Evolutionary conservation across 2,329 filamentous ascomycete species (phyloP), one percentile per base, ranked within the genome.

Genomic region (Albophoma yamanashiensis): DNA sequence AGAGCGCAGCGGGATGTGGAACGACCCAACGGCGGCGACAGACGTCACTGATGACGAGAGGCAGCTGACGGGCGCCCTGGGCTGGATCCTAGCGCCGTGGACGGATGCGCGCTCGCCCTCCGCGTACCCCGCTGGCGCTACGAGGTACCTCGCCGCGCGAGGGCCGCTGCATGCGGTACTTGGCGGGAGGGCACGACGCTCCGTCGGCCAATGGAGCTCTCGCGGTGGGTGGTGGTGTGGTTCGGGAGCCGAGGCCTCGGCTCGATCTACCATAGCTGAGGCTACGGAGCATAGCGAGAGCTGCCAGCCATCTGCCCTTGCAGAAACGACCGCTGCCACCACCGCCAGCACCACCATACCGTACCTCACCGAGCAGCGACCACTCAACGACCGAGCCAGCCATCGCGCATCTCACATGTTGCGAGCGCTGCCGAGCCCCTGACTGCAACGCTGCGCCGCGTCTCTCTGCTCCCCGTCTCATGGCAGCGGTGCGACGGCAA

Each of bases 211-310:
- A 31, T 50, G 14, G 12, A 3, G 22, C 22, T 12, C 9, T 12
- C 9, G 9, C 3, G 27, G 27, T 31, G 27, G 27, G 27, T 31
- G n/a, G 11, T 17, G 45, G 22, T 5, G 27, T 25, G 17, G 56
- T 22, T 52, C 55, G 58, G 58, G 58, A 58, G 58, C 60, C 60
- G 60, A 62, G 60, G 56, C 60, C 25, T 58, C 55, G 58, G 58
- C 55, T 60, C 55, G 47, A 45, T 45, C 9, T 20, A 8, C 27
- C 27, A 3, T 31, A 31, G 27, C 27, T 31, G 27, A 31, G 27
- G 27, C 27, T 31, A 31, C 27, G 27, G 27, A 5, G 27, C 0
- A 11, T 8, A 8, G 11, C n/a, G 43, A 25, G 22, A 52, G 47
- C 47, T 52, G 47, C 22, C 22, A 52, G 47, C 25, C 22, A 52